Conservation (phyloP, 148 eudicot genomes). For the Persicaria tinctoria region DNA sequence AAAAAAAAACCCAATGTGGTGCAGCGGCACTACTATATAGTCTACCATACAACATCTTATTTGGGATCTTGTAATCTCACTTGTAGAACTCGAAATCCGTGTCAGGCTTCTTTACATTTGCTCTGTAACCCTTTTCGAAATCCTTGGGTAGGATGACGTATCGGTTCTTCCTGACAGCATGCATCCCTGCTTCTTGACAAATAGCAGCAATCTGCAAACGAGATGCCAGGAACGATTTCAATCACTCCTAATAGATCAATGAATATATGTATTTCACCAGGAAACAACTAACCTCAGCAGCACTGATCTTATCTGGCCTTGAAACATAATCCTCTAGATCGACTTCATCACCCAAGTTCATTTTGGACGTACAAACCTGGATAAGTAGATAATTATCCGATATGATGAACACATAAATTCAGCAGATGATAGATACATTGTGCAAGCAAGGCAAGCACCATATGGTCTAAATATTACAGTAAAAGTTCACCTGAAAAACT, state of each 20-base stretch:
- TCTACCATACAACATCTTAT: not conserved
- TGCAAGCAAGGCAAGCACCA: not conserved
- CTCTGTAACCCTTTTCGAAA: slow-evolving; percentile 82
- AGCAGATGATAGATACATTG: not conserved
- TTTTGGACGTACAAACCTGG: slow-evolving; percentile 86
- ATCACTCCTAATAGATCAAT: not conserved
- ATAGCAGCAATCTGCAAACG: slow-evolving; percentile 8
- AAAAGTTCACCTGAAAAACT: slow-evolving; percentile 58
- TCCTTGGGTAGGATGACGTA: slow-evolving; percentile 85
- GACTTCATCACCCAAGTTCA: slow-evolving; percentile 84
- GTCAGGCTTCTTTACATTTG: slow-evolving; percentile 90
- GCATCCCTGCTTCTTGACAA: slow-evolving; percentile 15
- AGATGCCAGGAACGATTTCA: not conserved
- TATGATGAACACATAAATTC: not conserved
- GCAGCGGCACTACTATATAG: not conserved
- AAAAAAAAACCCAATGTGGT: too few species aligned
- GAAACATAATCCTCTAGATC: slow-evolving; percentile 92
- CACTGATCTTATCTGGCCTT: slow-evolving; percentile 87
- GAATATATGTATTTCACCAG: not conserved
- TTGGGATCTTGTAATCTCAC: slow-evolving; percentile 20
- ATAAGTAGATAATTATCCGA: not conserved
- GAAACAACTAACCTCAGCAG: slow-evolving; percentile 64
- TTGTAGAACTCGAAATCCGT: slow-evolving; percentile 90
- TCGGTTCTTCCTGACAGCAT: slow-evolving; percentile 25
- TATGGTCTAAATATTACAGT: not conserved